Conservation (phyloP, 1,284 basidiomycete genomes). For the Cryptococcus sp. region DNA sequence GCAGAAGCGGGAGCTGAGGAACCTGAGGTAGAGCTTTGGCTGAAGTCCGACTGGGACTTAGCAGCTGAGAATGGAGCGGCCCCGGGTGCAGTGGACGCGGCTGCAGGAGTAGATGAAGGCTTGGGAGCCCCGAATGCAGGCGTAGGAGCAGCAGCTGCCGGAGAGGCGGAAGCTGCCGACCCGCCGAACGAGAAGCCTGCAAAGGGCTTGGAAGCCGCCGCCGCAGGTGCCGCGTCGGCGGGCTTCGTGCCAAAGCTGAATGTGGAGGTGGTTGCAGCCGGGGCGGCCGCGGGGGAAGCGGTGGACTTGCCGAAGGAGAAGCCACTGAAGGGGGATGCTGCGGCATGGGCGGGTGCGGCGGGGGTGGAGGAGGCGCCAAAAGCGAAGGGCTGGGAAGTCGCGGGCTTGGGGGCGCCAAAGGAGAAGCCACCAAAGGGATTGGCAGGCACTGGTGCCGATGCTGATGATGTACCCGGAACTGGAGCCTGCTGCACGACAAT, state of each 20-base stretch:
- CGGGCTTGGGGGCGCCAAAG: conserved; percentile 13
- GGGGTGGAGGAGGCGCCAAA: conserved; percentile 4
- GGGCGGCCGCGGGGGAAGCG: conserved; percentile 1
- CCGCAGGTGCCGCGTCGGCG: conserved; percentile 12
- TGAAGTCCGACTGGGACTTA: no score
- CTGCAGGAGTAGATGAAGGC: conserved; percentile 23
- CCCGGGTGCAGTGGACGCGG: not conserved
- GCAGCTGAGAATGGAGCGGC: not conserved
- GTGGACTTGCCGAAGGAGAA: conserved; percentile 8
- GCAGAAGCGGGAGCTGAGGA: no score
- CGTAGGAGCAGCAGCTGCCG: conserved; percentile 9
- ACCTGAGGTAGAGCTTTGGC: no score
- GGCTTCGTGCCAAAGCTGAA: conserved; percentile 9
- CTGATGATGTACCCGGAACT: not conserved
- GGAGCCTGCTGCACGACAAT: not conserved
- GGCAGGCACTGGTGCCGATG: conserved; percentile 5
- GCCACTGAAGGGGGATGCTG: not conserved
- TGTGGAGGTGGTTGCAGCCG: conserved; percentile 6
- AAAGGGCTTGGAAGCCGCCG: conserved; percentile 16
- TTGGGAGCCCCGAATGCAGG: conserved; percentile 7
- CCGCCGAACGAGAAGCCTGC: conserved; percentile 26
- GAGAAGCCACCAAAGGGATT: conserved; percentile 17
- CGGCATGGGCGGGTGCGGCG: conserved; percentile 12
- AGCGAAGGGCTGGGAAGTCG: conserved; percentile 4
- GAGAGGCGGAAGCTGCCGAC: conserved; percentile 10